Base-by-base conservation (phyloP, 805 yeast genomes). In the Kluyveromyces aestuarii region DNA sequence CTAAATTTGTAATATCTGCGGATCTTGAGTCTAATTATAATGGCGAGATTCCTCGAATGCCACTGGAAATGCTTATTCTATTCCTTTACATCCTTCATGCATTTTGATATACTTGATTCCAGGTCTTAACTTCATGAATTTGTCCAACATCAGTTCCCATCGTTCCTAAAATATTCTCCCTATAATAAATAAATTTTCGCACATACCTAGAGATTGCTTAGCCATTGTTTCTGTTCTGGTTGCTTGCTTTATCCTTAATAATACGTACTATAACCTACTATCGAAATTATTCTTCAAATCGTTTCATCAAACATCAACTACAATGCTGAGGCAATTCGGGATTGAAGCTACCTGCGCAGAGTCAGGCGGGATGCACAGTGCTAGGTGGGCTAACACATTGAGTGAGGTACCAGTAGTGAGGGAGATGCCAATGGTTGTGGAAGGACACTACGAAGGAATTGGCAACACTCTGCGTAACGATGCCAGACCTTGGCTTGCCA, bases 191-290 rank as follows among this genome's bases (percentile, higher is more conserved):
- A 25, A 18, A 9, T 30, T 21, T 40, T 21, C 17, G 14, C 48
- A 71, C 75, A 68, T 71, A 71, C 75, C 75, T 66, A 71, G 68
- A 61, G 75, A 72, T 71, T 72, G 75, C 64, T 71, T 72, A 70
- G 75, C 75, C 75, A 72, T 72, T 64, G 45, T 43, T 33, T 43
- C 36, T 2, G 45, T 16, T 43, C 45, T 43, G 45, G 45, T 43
- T 43, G 33, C 45, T 43, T 30, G 38, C 4, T 13, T 13, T 5
- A 5, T 3, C 35, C 35, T 30, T 11, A 30, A 11, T 30, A 30
- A 30, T 4, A 4, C 25, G n/a, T n/a, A n/a, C n/a, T n/a, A n/a
- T n/a, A n/a, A n/a, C n/a, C n/a, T n/a, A n/a, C n/a, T n/a, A n/a
- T n/a, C n/a, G n/a, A n/a, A n/a, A n/a, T 21, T 21, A 21, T 3